Evolutionary conservation across 2,329 filamentous ascomycete genomes (phyloP).

Genomic region (Aotearoamyces nothofagi): DNA sequence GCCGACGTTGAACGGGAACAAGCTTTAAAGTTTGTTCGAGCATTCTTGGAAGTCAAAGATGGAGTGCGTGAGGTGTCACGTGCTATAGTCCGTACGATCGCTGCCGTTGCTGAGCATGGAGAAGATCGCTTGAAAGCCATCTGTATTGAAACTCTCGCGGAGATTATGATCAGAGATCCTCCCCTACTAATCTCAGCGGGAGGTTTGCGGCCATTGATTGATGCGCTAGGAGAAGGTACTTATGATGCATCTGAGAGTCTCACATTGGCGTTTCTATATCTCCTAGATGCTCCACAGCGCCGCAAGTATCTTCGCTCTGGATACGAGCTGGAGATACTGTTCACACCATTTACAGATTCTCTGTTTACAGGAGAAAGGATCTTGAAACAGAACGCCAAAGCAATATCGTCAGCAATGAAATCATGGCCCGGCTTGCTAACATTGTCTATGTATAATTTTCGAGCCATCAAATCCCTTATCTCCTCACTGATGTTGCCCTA

Average conservation of each 20-base stretch:
- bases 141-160: conserved; percentile 81
- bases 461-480: conserved; percentile 66
- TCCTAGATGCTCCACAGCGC: conserved; percentile 71
- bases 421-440: conserved; percentile 89
- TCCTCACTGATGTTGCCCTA: conserved; percentile 45
- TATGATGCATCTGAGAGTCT: conserved; percentile 90
- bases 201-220: conserved; percentile 75
- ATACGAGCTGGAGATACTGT: conserved; percentile 76
- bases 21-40: conserved; percentile 87
- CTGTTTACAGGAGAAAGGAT: conserved; percentile 40
- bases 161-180: conserved; percentile 80
- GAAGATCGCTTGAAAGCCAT: conserved; percentile 68
- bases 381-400: conserved; percentile 76
- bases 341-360: conserved; percentile 87
- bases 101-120: conserved; percentile 69
- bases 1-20: conserved; percentile 96
- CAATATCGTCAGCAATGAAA: conserved; percentile 81
- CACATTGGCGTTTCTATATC: conserved; percentile 72
- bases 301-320: conserved; percentile 75
- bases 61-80: conserved; percentile 78
- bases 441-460: conserved; percentile 75
- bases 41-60: conserved; percentile 90
- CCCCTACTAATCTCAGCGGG: conserved; percentile 67
- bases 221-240: conserved; percentile 76
- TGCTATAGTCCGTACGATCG: conserved; percentile 75